These are phyloP conservation scores for Orbilia ellipsospora DNA, from an alignment of 2,329 filamentous ascomycete species.

Conservation along the genomic window DNA sequence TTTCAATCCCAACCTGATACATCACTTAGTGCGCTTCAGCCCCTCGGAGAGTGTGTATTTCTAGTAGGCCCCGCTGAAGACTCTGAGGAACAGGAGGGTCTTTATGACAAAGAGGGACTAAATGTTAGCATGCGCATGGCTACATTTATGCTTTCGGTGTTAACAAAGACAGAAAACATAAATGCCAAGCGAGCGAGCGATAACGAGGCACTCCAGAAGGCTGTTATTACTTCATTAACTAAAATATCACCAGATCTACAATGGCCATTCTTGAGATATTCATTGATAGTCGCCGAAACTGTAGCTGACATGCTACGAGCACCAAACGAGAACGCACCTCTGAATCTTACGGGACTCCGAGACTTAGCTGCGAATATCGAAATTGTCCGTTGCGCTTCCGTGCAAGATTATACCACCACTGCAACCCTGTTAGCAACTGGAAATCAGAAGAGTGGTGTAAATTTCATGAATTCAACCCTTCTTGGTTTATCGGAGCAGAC, in stretches of 20 bases:
- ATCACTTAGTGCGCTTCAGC: constrained; percentile 78
- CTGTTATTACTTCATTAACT: constrained; percentile 20
- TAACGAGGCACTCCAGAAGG: constrained; percentile 12
- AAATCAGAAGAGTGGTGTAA: constrained; percentile 37
- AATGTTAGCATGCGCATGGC: constrained; percentile 44
- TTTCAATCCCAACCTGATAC: constrained; percentile 63
- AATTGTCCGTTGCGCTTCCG: constrained; percentile 20
- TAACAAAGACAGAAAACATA: constrained; percentile 31
- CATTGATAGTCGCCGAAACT: constrained; percentile 44
- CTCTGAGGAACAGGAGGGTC: constrained; percentile 4
- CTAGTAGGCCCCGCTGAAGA: constrained; percentile 65
- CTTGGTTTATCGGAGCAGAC: constrained; percentile 33
- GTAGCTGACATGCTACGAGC: constrained; percentile 33
- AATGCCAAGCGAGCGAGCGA: not conserved
- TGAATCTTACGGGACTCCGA: constrained; percentile 24
- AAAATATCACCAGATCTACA: constrained; percentile 36
- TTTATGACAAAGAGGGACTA: constrained; percentile 32
- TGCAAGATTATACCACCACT: constrained; percentile 33
- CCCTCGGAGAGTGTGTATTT: constrained; percentile 76
- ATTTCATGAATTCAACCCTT: constrained; percentile 46
- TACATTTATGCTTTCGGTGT: constrained; percentile 37
- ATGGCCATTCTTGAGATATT: constrained; percentile 49
- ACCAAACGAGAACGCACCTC: constrained; percentile 28
- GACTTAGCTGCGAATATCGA: constrained; percentile 25
- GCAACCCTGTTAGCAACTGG: constrained; percentile 15